Percentiles rank a stretch among this genome's conserved stretches.
phyloP scores from a whole-genome alignment of 352 stramenopile genomes.

The Plasmopara viticola region DNA sequence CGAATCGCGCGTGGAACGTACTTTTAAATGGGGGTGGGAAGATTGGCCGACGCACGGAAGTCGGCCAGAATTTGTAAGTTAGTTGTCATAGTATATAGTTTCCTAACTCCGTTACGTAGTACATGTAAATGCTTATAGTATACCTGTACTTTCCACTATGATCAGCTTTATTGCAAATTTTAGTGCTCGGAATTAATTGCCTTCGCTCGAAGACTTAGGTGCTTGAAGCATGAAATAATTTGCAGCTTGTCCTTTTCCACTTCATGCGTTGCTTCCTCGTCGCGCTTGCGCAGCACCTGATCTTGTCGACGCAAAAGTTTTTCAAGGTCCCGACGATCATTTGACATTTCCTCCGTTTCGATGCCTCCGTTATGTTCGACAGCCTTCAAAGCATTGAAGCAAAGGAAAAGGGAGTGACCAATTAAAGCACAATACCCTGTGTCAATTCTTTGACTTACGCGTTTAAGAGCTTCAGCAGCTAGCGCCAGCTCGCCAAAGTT shows the following conservation, averaged over 20 bases:
- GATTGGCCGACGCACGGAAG: slow-evolving; percentile 5
- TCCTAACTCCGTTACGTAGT: neutral
- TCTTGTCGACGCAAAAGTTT: slow-evolving; percentile 32
- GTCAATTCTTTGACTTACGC: slow-evolving; percentile 23
- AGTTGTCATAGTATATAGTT: slow-evolving; percentile 38
- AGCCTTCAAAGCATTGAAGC: slow-evolving; percentile 25
- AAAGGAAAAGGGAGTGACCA: neutral
- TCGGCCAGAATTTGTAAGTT: slow-evolving; percentile 32
- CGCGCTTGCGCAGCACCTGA: slow-evolving; percentile 31
- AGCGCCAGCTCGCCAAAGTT: slow-evolving; percentile 78
- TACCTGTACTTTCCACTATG: no score
- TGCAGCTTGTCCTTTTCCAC: slow-evolving; percentile 44
- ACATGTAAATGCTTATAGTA: no score
- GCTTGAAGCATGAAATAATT: slow-evolving; percentile 65
- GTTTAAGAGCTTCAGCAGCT: slow-evolving; percentile 38
- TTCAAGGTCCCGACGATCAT: slow-evolving; percentile 46
- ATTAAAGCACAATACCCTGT: neutral
- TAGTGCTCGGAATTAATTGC: slow-evolving; percentile 6
- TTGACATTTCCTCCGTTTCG: slow-evolving; percentile 36
- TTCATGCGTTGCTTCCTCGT: slow-evolving; percentile 33
- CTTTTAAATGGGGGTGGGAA: slow-evolving; percentile 7
- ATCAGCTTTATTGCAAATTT: no score
- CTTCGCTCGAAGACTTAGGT: slow-evolving; percentile 51
- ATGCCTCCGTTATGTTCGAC: slow-evolving; percentile 30
- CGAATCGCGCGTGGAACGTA: slow-evolving; percentile 8